A percentile compares a stretch with the other conserved stretches of the same genome.
Evolutionary conservation across 148 eudicot genomes (phyloP).

Genomic region (Chenopodium quinoa): DNA sequence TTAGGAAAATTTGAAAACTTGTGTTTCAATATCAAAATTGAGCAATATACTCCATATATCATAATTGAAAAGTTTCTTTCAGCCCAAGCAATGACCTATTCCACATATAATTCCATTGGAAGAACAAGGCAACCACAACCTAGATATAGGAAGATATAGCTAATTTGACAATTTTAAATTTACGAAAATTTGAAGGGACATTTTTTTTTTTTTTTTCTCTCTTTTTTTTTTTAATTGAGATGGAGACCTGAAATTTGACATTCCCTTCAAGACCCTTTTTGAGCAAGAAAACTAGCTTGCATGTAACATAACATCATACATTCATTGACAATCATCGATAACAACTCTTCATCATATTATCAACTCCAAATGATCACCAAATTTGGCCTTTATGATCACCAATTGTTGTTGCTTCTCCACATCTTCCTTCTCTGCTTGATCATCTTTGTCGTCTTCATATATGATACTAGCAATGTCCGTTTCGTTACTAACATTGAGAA

Average conservation of each 20-base stretch:
- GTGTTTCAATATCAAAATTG: too few relatives aligned
- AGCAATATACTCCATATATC: too few relatives aligned
- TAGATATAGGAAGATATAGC: background rate
- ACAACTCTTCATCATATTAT: background rate
- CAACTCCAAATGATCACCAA: too few relatives aligned
- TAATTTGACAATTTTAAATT: background rate
- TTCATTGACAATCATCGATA: background rate
- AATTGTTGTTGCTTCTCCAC: constrained; percentile 24
- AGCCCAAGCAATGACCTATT: background rate
- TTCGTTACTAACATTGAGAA: background rate
- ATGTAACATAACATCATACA: background rate
- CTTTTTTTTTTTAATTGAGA: background rate
- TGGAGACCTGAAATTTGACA: background rate
- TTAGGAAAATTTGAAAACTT: too few relatives aligned
- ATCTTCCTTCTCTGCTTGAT: constrained; percentile 5
- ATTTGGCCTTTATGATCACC: background rate
- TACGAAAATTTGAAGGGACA: background rate
- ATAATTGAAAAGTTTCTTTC: background rate
- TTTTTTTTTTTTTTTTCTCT: background rate
- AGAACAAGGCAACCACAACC: background rate
- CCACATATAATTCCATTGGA: background rate
- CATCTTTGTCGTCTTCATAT: background rate
- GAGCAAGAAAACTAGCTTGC: background rate
- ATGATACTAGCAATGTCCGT: constrained; percentile 5
- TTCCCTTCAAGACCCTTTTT: background rate